Evolutionary conservation across 257 asterid genomes (phyloP), one percentile per base, ranked within the genome.

Genomic region (Parsonsia alboflavescens): DNA sequence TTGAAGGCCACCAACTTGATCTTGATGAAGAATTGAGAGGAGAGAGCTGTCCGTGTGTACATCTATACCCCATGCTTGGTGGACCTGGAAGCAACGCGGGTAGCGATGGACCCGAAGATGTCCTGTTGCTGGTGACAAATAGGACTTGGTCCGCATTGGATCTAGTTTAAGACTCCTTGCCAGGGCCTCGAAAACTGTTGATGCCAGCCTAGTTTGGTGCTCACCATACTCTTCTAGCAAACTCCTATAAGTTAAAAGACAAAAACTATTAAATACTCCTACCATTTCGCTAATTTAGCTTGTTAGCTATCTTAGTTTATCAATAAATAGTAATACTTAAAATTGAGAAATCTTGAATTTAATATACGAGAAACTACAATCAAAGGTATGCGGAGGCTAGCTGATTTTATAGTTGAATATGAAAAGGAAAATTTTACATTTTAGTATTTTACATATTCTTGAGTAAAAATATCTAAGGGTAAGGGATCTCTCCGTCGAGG

Each of bases 41-140:
- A 93, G 84, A 0, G 98, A 90, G 84, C 98, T 93, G 75, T 91
- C 98, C 0, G 98, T 91, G 89, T 93, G 98, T 16, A 73, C 85
- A 1, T 71, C 73, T 10, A 93, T 83, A 17, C 98, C 98, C 97
- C 86, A 87, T 9, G 77, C 78, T 36, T 52, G 77, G 6, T 82
- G 86, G 21, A 87, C 81, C 22, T 72, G 73, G 4, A 83, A 83
- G 79, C 96, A 84, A 0, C 83, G 84, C 54, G 89, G 94, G 82
- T 93, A 93, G 24, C 98, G 96, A 41, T 93, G 89, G 58, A 89
- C 87, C n/a, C 98, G 88, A 28, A 93, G 45, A 15, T 84, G 48
- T 49, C 96, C 97, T 21, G 92, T 86, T 62, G 79, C 49, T 21
- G 77, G 78, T 6, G 94, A 91, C 24, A 91, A 42, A 59, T 91